Evolutionary conservation across 768 basidiomycete species (phyloP).

Genomic region (Russula dissimulans): DNA sequence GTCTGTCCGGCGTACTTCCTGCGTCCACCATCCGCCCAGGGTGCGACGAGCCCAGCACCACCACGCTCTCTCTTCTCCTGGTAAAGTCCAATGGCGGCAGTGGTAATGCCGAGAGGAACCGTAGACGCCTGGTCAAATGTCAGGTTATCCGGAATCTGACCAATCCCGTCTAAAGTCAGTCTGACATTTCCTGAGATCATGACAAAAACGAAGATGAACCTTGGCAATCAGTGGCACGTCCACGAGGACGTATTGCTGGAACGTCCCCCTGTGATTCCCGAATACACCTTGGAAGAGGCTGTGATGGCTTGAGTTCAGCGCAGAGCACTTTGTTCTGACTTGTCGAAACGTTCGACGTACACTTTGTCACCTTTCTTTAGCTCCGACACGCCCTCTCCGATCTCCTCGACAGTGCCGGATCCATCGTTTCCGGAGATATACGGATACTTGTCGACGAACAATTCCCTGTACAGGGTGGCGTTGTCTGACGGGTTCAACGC

Average conservation of each 20-base stretch:
- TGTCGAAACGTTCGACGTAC: not conserved
- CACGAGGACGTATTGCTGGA: conserved; percentile 22
- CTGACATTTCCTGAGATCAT: not conserved
- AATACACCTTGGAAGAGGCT: conserved; percentile 6
- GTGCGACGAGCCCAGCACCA: conserved; percentile 30
- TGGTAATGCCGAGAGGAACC: conserved; percentile 40
- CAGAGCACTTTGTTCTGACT: no score
- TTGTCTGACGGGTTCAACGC: conserved; percentile 21
- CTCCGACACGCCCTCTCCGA: conserved; percentile 23
- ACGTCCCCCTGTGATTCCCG: conserved; percentile 2
- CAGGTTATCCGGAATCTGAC: conserved; percentile 37
- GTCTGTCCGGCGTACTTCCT: conserved; percentile 37
- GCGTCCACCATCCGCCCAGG: conserved; percentile 29
- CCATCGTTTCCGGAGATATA: conserved; percentile 21
- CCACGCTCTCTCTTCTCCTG: conserved; percentile 25
- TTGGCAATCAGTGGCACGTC: conserved; percentile 19
- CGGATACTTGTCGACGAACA: conserved; percentile 21
- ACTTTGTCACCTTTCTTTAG: conserved; percentile 25
- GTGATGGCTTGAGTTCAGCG: not conserved
- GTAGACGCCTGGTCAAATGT: conserved; percentile 42
- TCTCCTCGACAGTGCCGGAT: conserved; percentile 22
- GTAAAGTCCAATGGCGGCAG: conserved; percentile 44
- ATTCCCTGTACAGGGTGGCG: conserved; percentile 12
- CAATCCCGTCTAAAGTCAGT: not conserved
- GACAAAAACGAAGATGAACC: not conserved